Base-by-base conservation (phyloP, 257 asterid species). In the Phtheirospermum japonicum region DNA sequence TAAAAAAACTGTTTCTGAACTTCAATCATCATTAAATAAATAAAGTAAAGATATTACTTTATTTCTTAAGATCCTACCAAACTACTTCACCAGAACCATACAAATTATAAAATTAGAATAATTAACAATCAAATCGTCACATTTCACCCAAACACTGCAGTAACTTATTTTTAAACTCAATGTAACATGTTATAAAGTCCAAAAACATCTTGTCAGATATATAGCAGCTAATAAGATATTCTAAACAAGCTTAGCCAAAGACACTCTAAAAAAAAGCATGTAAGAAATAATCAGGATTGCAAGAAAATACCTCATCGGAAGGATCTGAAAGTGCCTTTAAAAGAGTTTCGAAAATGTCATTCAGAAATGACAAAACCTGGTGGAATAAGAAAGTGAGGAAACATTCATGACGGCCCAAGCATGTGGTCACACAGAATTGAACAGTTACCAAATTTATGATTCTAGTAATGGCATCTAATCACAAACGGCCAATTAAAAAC, bases 291-390 rank as follows among this genome's bases (percentile, higher is more conserved):
- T 32, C 37, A 31, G 72, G 65, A 52, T 50, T 10, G 39, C 43
- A 51, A 64, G 77, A 76, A 78, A 69, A 59, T 93, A 94, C 99
- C 99, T 94, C 90, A 52, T 94, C 97, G 39, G 97, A 94, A 55
- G 96, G 95, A 83, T 94, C 99, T 56, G 97, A 90, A 33, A 94
- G 86, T 9, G 94, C 90, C 88, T 90, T 84, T 60, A 90, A 73
- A 74, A 94, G 97, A 33, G 94, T 78, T 59, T 87, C 94, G 55
- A 90, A 90, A 66, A 90, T 74, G 52, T 90, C 96, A 61, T 83
- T 75, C 76, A 90, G 78, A 75, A 82, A 84, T 57, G 85, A 78
- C 32, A 94, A 83, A 67, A 90, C 96, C 99, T 94, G 95, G 64
- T 64, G 75, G 63, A 69, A 54, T 34, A 55, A 74, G 17, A 70